Conservation (phyloP, 495 filamentous ascomycete genomes). For the Tuber microsphaerosporum region DNA sequence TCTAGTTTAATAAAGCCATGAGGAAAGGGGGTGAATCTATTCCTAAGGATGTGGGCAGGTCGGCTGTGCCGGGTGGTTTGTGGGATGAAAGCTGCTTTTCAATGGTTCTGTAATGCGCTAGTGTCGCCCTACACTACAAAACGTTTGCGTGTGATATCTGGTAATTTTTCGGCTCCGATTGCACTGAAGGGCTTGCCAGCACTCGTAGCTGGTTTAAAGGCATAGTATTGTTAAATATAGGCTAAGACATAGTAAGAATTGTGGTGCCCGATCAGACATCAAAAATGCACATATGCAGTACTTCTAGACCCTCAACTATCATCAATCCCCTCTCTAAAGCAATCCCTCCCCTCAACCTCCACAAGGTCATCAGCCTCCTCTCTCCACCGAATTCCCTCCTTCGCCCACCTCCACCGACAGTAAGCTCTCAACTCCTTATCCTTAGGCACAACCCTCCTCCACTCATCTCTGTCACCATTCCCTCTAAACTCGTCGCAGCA, state of each 20-base stretch:
- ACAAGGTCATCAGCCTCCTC: slow-evolving; percentile 15
- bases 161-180: background rate
- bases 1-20: background rate
- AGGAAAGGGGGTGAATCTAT: background rate
- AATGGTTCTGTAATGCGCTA: background rate
- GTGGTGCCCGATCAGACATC: background rate
- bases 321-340: background rate
- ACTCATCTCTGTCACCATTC: slow-evolving; percentile 58
- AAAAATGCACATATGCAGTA: background rate
- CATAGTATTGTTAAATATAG: background rate
- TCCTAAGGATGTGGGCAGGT: background rate
- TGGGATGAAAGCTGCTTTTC: background rate
- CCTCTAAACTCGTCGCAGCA: slow-evolving; percentile 72
- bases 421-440: slow-evolving; percentile 89
- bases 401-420: slow-evolving; percentile 83
- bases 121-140: too few species aligned
- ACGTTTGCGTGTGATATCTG: background rate
- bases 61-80: background rate
- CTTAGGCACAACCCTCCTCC: slow-evolving; percentile 73
- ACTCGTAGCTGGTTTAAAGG: background rate
- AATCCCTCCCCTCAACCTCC: background rate
- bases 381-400: slow-evolving; percentile 73
- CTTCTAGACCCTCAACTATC: background rate
- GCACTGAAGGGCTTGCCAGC: background rate
- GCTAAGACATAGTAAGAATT: background rate